Percentiles rank a stretch among this genome's conserved stretches.
Conservation (phyloP, 495 filamentous ascomycete genomes). For the Penicillium flavigenum region DNA sequence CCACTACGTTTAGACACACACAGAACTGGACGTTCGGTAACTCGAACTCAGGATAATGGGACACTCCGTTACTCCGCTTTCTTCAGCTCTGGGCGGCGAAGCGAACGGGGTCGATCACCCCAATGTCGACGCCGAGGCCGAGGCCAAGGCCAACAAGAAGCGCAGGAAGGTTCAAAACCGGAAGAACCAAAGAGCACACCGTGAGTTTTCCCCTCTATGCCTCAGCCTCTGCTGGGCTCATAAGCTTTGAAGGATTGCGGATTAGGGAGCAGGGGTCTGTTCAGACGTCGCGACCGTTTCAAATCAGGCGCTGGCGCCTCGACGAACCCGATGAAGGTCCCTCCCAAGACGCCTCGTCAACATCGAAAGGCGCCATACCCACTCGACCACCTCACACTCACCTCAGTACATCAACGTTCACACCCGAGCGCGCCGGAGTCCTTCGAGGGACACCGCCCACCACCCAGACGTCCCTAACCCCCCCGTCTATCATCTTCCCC, state of each 20-base stretch:
- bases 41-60: too few species aligned
- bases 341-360: not conserved
- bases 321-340: not conserved
- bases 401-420: not conserved
- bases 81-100: too few species aligned
- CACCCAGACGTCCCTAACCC: not conserved
- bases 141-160: not conserved
- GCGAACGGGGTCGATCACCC: too few species aligned
- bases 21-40: too few species aligned
- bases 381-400: not conserved
- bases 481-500: conserved; percentile 10
- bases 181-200: not conserved
- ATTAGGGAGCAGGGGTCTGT: not conserved
- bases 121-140: not conserved
- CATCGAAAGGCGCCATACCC: not conserved
- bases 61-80: too few species aligned
- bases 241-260: not conserved
- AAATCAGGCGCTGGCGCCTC: not conserved
- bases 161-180: not conserved
- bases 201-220: not conserved
- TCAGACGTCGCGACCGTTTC: not conserved
- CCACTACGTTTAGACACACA: too few species aligned
- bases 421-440: not conserved
- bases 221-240: not conserved
- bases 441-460: not conserved